Conservation (phyloP, 1,284 basidiomycete species). For the Papiliotrema terrestris region DNA sequence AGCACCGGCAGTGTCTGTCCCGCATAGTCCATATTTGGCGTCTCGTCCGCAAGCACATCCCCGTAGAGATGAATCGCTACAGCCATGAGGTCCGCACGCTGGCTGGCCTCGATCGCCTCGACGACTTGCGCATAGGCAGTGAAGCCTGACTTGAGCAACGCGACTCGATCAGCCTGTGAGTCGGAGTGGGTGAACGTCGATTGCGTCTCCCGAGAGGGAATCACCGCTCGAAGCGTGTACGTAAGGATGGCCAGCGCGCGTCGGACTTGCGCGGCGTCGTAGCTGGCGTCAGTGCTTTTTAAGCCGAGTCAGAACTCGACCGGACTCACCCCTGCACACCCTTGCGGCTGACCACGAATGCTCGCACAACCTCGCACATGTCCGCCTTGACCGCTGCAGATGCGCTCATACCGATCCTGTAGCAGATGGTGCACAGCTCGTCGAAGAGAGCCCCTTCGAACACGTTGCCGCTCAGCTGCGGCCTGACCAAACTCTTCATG, state of each 20-base stretch:
- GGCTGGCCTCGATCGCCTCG: slow-evolving; percentile 56
- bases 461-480: slow-evolving; percentile 76
- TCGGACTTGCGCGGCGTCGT: slow-evolving; percentile 37
- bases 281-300: slow-evolving; percentile 4
- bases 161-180: slow-evolving; percentile 56
- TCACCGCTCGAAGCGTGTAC: slow-evolving; percentile 69
- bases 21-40: slow-evolving; percentile 69
- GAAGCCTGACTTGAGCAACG: slow-evolving; percentile 67
- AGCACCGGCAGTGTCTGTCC: slow-evolving; percentile 73
- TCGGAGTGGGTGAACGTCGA: slow-evolving; percentile 55
- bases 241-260: slow-evolving; percentile 55
- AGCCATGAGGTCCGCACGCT: slow-evolving; percentile 64
- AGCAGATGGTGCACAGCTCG: slow-evolving; percentile 82
- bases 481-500: slow-evolving; percentile 71
- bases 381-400: slow-evolving; percentile 67
- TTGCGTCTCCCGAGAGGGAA: slow-evolving; percentile 57
- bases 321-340: slow-evolving; percentile 15
- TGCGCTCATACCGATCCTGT: slow-evolving; percentile 86
- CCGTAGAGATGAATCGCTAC: slow-evolving; percentile 74
- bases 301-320: too few relatives aligned
- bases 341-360: slow-evolving; percentile 57
- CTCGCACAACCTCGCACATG: slow-evolving; percentile 68
- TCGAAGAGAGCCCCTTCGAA: slow-evolving; percentile 79
- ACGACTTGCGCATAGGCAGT: slow-evolving; percentile 64
- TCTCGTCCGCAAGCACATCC: slow-evolving; percentile 83